Conservation (phyloP, 1,284 basidiomycete genomes). For the Moesziomyces sp. region DNA sequence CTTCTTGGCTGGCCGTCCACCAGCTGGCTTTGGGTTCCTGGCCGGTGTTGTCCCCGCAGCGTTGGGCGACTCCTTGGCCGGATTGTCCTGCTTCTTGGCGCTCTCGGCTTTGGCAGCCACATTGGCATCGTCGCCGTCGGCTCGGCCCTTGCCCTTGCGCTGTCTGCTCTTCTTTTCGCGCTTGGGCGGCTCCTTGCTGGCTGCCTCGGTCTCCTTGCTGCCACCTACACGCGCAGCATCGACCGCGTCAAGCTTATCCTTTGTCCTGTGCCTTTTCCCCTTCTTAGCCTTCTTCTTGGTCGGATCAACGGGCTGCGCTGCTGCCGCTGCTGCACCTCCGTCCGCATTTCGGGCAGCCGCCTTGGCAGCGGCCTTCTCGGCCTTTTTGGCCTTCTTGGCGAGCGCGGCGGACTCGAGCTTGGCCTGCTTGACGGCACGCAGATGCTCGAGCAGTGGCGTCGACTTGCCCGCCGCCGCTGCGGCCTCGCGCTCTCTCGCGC, state of each 20-base stretch:
- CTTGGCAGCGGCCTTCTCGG: constrained; percentile 13
- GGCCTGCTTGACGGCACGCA: constrained; percentile 44
- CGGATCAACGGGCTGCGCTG: constrained; percentile 1
- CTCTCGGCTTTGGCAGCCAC: neutral
- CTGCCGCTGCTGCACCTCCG: constrained; percentile 1
- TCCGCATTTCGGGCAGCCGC: neutral
- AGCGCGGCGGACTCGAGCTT: constrained; percentile 30
- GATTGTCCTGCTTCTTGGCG: neutral
- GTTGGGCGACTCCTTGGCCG: neutral
- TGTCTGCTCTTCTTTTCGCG: constrained; percentile 14
- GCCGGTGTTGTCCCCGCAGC: neutral
- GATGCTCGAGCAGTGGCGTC: constrained; percentile 58
- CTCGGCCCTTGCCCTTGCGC: constrained; percentile 11
- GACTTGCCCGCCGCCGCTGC: constrained; percentile 24
- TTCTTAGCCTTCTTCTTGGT: constrained; percentile 10
- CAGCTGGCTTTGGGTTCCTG: neutral
- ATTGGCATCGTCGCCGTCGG: neutral
- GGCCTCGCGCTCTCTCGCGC: constrained; percentile 22
- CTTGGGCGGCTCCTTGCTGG: neutral
- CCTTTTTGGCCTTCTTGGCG: constrained; percentile 35
- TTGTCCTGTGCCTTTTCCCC: constrained; percentile 16
- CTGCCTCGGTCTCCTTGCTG: constrained; percentile 1
- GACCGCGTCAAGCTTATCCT: constrained; percentile 13
- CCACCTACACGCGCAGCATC: neutral
- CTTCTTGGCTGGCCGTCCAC: neutral